Evolutionary conservation across 768 basidiomycete species (phyloP), one percentile per base, ranked within the genome.

Genomic region (Macrolepiota dolichaula): DNA sequence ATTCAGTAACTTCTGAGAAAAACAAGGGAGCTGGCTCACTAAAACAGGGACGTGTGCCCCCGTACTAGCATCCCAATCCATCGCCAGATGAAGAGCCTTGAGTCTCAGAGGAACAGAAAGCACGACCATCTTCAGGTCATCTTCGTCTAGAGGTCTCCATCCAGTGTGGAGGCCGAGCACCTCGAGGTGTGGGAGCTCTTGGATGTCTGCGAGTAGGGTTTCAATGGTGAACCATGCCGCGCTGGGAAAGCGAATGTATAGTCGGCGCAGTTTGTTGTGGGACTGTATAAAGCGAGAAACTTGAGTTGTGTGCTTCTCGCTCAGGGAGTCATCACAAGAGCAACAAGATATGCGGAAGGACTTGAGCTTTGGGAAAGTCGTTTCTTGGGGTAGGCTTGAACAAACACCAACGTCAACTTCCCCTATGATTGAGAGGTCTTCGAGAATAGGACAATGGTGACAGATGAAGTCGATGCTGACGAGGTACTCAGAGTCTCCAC

Each of bases 161-260:
- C 78, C 78, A 13, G 75, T 72, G 61, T 78, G 74, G n/a, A 79
- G 59, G 15, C 78, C 77, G 5, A 78, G 65, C 25, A 76, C 75
- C 40, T 76, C 72, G 22, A 79, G 67, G 3, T 53, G 57, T 15
- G 62, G 63, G 17, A 79, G 65, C 11, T 67, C 64, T 37, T 61
- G 59, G 13, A 77, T 66, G 15, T 68, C 63, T 7, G 56, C 64
- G 17, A 73, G 68, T 11, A 79, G 47, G 5, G 63, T 51, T 13
- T 60, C 57, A 6, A 68, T 61, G 22, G 63, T 58, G 4, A 62
- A 53, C 63, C 72, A 68, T 11, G 59, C 32, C 9, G 74, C 60
- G 22, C 59, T 69, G 0, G 73, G 72, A 38, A 78, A 65, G 25
- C 76, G 73, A 9, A 79, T 61, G 53, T 74, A 76, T 11, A 77